Percentiles rank a stretch among this genome's conserved stretches.
phyloP scores from a whole-genome alignment of 352 stramenopile genomes.

The Phytophthora capsici region DNA sequence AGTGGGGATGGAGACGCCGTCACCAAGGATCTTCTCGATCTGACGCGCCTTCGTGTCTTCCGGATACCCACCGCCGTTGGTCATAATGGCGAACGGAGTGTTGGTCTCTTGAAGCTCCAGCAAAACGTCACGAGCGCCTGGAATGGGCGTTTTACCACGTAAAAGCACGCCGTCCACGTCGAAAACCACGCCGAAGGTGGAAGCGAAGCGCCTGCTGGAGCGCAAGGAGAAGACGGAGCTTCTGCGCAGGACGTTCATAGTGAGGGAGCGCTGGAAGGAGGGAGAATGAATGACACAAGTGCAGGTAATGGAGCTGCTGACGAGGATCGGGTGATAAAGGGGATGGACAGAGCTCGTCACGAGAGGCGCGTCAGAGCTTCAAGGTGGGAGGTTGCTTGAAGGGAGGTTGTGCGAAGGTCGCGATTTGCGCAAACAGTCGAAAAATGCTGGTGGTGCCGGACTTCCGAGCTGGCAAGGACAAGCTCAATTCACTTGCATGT shows the following conservation, averaged over 20 bases:
- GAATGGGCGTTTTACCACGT: slow-evolving; percentile 75
- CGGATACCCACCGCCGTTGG: slow-evolving; percentile 82
- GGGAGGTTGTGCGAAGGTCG: slow-evolving; percentile 40
- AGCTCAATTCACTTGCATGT: too few species aligned
- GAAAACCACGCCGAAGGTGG: slow-evolving; percentile 84
- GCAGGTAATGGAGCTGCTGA: slow-evolving; percentile 2
- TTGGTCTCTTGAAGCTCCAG: slow-evolving; percentile 61
- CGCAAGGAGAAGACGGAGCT: slow-evolving; percentile 9
- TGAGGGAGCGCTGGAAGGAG: background rate
- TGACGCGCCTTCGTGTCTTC: slow-evolving; percentile 80
- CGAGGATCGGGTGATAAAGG: background rate
- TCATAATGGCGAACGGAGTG: slow-evolving; percentile 87
- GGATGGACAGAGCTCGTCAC: slow-evolving; percentile 15
- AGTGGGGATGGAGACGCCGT: slow-evolving; percentile 48
- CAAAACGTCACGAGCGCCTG: slow-evolving; percentile 72
- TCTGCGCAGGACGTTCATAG: slow-evolving; percentile 35
- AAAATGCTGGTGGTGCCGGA: slow-evolving; percentile 26
- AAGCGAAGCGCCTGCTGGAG: slow-evolving; percentile 8
- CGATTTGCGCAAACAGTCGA: slow-evolving; percentile 29
- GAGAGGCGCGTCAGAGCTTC: slow-evolving; percentile 5
- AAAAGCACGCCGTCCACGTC: slow-evolving; percentile 86
- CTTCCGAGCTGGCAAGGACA: too few species aligned
- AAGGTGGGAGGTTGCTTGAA: slow-evolving; percentile 4
- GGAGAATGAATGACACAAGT: slow-evolving; percentile 6
- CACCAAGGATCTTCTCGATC: slow-evolving; percentile 72